phyloP scores from a whole-genome alignment of 441 rosid species.

The Pelargonium myrrhifolium region DNA sequence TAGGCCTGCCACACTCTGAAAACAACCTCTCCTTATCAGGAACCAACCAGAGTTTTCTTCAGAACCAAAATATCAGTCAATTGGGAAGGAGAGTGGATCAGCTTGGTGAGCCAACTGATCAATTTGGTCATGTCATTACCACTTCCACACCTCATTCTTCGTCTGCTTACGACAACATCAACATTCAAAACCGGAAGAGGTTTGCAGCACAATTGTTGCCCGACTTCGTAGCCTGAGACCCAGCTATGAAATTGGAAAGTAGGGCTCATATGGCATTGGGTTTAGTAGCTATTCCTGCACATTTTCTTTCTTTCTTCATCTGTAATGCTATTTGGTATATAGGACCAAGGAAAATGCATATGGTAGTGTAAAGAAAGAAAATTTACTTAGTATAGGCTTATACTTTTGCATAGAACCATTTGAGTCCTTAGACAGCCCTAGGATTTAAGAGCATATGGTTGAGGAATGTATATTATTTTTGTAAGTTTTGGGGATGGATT shows the following conservation, averaged over 20 bases:
- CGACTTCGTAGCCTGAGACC: slow-evolving; percentile 70
- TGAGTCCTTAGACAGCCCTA: slow-evolving; percentile 46
- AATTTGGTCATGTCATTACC: slow-evolving; percentile 45
- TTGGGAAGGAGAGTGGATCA: slow-evolving; percentile 62
- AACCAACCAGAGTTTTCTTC: slow-evolving; percentile 64
- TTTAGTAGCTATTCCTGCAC: not conserved
- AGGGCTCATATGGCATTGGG: too few species aligned
- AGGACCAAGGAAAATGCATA: slow-evolving; percentile 28
- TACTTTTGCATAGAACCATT: slow-evolving; percentile 53
- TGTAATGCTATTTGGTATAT: not conserved
- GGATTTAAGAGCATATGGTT: slow-evolving; percentile 49
- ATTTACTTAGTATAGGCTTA: slow-evolving; percentile 54
- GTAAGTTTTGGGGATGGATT: slow-evolving; percentile 57
- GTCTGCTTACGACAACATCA: slow-evolving; percentile 53
- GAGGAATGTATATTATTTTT: slow-evolving; percentile 77
- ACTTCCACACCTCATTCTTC: slow-evolving; percentile 61
- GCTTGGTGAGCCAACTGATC: slow-evolving; percentile 47
- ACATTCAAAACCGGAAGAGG: slow-evolving; percentile 75
- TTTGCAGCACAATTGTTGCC: slow-evolving; percentile 78
- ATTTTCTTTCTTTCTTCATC: not conserved
- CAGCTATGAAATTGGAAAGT: not conserved
- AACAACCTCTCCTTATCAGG: slow-evolving; percentile 53
- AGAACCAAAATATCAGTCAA: slow-evolving; percentile 58
- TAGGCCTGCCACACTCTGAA: slow-evolving; percentile 81
- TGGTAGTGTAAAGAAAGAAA: slow-evolving; percentile 48